A percentile compares a stretch with the other conserved stretches of the same genome.
These are phyloP conservation scores for Neonectria magnoliae DNA, from an alignment of 2,329 filamentous ascomycete genomes.

Conservation along the genomic window DNA sequence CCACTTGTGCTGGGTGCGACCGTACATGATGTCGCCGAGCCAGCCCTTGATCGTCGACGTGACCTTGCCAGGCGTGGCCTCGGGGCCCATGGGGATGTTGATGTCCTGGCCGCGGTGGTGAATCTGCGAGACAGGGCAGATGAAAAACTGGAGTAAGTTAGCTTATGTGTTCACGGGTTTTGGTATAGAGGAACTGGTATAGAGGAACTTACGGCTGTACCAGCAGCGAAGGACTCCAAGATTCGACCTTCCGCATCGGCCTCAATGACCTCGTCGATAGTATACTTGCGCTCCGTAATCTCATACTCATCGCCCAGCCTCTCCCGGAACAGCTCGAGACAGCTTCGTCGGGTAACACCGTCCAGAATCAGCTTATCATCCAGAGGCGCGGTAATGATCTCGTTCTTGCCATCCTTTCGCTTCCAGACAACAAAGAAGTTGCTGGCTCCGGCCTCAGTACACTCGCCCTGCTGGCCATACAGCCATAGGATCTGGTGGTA, in stretches of 20 bases:
- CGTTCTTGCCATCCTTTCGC: conserved; percentile 60
- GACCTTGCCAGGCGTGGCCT: conserved; percentile 61
- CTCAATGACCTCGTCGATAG: conserved; percentile 79
- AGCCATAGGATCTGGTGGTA: conserved; percentile 96
- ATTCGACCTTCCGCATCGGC: conserved; percentile 79
- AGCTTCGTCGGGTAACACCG: conserved; percentile 85
- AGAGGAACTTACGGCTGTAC: conserved; percentile 76
- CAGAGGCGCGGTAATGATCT: conserved; percentile 84
- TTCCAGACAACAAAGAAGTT: conserved; percentile 92
- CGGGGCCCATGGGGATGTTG: conserved; percentile 66
- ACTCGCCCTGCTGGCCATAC: conserved; percentile 78
- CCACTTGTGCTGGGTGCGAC: conserved; percentile 74
- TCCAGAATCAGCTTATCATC: conserved; percentile 87
- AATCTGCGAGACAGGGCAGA: conserved; percentile 74
- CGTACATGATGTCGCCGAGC: conserved; percentile 80
- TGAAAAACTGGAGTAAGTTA: conserved; percentile 67
- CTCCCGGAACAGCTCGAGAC: conserved; percentile 76
- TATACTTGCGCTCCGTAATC: conserved; percentile 84
- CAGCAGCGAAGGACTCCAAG: conserved; percentile 85
- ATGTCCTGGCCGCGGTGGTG: conserved; percentile 74
- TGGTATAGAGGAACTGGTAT: conserved; percentile 50
- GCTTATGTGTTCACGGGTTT: conserved; percentile 3
- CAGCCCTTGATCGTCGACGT: conserved; percentile 72
- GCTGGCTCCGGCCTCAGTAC: conserved; percentile 90
- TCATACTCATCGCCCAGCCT: conserved; percentile 70